These are phyloP conservation scores for Tagetes patula DNA, from an alignment of 129 eudicot genomes.

Conservation along the genomic window DNA sequence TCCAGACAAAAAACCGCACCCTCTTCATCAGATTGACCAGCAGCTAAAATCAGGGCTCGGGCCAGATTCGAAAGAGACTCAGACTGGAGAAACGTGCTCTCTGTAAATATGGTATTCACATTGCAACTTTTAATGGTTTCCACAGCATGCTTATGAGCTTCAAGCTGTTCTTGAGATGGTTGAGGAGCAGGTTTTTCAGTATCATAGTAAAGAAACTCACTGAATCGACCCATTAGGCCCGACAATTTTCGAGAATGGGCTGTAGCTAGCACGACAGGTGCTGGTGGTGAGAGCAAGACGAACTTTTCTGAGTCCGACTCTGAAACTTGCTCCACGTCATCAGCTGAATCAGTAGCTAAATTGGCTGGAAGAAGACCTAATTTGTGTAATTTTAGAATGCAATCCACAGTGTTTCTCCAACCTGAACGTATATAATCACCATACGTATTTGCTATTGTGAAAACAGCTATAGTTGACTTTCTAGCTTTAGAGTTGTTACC, in stretches of 20 bases:
- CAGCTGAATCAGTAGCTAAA: constrained; percentile 61
- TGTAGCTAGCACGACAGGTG: constrained; percentile 37
- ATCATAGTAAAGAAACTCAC: constrained; percentile 62
- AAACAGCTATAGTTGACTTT: constrained; percentile 63
- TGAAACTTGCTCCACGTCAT: constrained; percentile 44
- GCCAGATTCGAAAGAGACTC: constrained; percentile 64
- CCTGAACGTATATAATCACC: constrained; percentile 68
- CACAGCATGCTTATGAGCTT: constrained; percentile 60
- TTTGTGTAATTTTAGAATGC: constrained; percentile 65
- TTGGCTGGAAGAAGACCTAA: constrained; percentile 72
- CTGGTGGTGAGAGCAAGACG: constrained; percentile 33
- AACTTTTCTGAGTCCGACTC: constrained; percentile 38
- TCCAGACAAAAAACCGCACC: constrained; percentile 69
- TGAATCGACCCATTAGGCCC: constrained; percentile 72
- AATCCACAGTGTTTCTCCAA: constrained; percentile 71
- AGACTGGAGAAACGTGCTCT: constrained; percentile 76
- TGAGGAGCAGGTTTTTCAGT: constrained; percentile 64
- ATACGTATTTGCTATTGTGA: constrained; percentile 64
- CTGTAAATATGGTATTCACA: constrained; percentile 63
- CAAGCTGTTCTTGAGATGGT: constrained; percentile 66
- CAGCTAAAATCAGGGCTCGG: constrained; percentile 56
- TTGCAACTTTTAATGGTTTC: constrained; percentile 60
- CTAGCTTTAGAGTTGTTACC: constrained; percentile 60
- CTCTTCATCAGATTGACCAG: constrained; percentile 47
- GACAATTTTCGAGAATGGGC: constrained; percentile 49